phyloP scores from a whole-genome alignment of 352 stramenopile species.

The Pythium insidiosum region DNA sequence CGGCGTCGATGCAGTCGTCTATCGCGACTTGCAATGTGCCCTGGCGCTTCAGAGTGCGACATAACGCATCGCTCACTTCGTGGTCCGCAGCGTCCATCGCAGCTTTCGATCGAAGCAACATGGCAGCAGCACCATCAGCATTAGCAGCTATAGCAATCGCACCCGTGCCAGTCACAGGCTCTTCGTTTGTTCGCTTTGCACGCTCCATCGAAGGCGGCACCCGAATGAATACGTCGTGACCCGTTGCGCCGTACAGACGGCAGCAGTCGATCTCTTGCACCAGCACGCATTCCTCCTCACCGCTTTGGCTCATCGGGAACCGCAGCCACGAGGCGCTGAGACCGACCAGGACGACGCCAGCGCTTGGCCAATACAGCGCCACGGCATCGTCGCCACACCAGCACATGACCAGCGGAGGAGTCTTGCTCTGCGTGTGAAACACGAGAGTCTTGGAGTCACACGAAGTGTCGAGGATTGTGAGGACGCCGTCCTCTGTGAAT shows the following conservation, averaged over 20 bases:
- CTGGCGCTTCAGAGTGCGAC: slow-evolving; percentile 76
- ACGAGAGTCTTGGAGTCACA: slow-evolving; percentile 92
- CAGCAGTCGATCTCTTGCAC: slow-evolving; percentile 49
- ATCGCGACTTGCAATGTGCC: slow-evolving; percentile 79
- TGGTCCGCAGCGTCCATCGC: slow-evolving; percentile 81
- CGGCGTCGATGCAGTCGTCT: slow-evolving; percentile 83
- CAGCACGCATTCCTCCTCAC: slow-evolving; percentile 66
- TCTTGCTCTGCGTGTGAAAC: slow-evolving; percentile 84
- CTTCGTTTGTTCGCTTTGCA: too few relatives aligned
- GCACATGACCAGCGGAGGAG: slow-evolving; percentile 60
- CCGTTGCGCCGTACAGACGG: slow-evolving; percentile 37
- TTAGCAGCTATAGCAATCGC: too few relatives aligned
- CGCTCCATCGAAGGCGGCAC: slow-evolving; percentile 82
- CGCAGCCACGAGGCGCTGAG: slow-evolving; percentile 80
- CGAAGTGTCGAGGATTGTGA: slow-evolving; percentile 93
- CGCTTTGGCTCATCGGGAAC: too few relatives aligned
- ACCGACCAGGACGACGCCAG: slow-evolving; percentile 77
- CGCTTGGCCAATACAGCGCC: slow-evolving; percentile 81
- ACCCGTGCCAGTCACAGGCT: too few relatives aligned
- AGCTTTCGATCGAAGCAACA: slow-evolving; percentile 83
- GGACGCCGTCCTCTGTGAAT: slow-evolving; percentile 89
- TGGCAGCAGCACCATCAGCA: too few relatives aligned
- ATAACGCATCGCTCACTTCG: slow-evolving; percentile 85
- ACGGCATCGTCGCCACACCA: slow-evolving; percentile 90
- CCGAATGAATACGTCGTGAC: slow-evolving; percentile 81